Evolutionary conservation across 805 yeast genomes (phyloP).

Genomic region (Suhomyces emberorum): DNA sequence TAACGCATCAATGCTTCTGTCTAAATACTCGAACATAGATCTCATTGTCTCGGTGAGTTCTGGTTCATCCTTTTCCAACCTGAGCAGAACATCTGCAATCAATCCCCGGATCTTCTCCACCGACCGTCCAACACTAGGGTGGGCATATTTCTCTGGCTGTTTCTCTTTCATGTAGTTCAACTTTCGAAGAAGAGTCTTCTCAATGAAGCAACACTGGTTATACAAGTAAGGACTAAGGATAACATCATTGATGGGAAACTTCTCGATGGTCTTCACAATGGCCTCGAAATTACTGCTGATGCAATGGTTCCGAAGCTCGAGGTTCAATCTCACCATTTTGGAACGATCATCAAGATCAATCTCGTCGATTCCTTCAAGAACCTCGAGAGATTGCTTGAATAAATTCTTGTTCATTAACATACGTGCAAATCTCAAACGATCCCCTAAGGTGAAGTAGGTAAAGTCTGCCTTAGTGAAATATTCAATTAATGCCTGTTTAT

Average conservation of each 20-base stretch:
- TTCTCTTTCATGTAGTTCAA: slow-evolving; percentile 4
- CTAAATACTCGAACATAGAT: slow-evolving; percentile 23
- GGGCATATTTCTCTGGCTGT: neutral
- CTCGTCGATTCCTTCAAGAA: slow-evolving; percentile 20
- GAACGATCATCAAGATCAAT: slow-evolving; percentile 26
- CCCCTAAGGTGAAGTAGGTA: slow-evolving; percentile 20
- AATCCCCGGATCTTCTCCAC: slow-evolving; percentile 23
- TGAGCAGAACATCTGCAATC: slow-evolving; percentile 33
- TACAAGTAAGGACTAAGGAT: slow-evolving; percentile 32
- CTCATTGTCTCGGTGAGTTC: slow-evolving; percentile 21
- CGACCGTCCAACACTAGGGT: neutral
- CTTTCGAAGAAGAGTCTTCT: slow-evolving; percentile 20
- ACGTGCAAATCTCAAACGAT: slow-evolving; percentile 27
- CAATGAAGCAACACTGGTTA: slow-evolving; percentile 31
- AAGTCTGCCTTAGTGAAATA: slow-evolving; percentile 13
- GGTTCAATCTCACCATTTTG: slow-evolving; percentile 23
- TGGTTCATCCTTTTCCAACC: slow-evolving; percentile 30
- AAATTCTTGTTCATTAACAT: slow-evolving; percentile 28
- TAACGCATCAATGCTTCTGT: slow-evolving; percentile 23
- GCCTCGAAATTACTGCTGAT: slow-evolving; percentile 16
- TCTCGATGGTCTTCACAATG: slow-evolving; percentile 18
- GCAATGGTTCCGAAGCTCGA: slow-evolving; percentile 23
- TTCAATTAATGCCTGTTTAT: slow-evolving; percentile 13
- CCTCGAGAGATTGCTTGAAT: slow-evolving; percentile 18
- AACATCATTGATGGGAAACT: slow-evolving; percentile 31